phyloP scores from a whole-genome alignment of 2,329 filamentous ascomycete genomes.

The Cladosporium sp. region DNA sequence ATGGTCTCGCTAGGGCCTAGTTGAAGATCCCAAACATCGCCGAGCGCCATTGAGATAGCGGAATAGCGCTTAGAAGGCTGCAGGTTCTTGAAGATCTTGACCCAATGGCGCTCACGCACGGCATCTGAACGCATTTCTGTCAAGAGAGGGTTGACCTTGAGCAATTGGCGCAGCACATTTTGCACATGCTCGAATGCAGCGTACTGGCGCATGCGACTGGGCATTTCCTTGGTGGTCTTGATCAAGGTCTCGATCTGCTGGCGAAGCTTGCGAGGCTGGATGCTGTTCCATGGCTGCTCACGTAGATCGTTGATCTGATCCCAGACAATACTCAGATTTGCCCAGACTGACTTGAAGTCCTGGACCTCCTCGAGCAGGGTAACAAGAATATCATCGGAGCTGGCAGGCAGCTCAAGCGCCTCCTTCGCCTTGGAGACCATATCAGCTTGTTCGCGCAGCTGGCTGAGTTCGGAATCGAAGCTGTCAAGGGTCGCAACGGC shows the following conservation, averaged over 20 bases:
- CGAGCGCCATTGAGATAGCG: constrained; percentile 89
- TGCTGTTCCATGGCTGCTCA: constrained; percentile 89
- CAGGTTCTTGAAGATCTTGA: constrained; percentile 94
- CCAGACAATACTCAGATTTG: constrained; percentile 93
- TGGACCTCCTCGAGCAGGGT: constrained; percentile 91
- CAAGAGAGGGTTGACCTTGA: constrained; percentile 87
- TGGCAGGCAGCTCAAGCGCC: constrained; percentile 81
- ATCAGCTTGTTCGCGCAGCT: constrained; percentile 79
- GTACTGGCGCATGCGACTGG: constrained; percentile 97
- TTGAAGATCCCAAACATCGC: constrained; percentile 97
- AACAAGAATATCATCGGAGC: constrained; percentile 74
- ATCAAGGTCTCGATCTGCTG: constrained; percentile 85
- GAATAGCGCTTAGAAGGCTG: constrained; percentile 93
- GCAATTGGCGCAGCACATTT: constrained; percentile 76
- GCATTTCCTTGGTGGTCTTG: constrained; percentile 99
- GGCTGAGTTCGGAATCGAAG: constrained; percentile 81
- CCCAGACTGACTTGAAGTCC: constrained; percentile 99
- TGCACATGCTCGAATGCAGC: constrained; percentile 99
- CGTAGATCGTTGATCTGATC: constrained; percentile 89
- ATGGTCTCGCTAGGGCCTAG: constrained; percentile 80
- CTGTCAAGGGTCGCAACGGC: constrained; percentile 75
- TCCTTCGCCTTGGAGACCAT: constrained; percentile 98
- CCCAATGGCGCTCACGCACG: constrained; percentile 93
- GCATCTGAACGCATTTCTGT: constrained; percentile 93
- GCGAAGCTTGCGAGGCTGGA: constrained; percentile 89